Conservation (phyloP, 2,329 filamentous ascomycete species). For the Cercospora nicotianae region DNA sequence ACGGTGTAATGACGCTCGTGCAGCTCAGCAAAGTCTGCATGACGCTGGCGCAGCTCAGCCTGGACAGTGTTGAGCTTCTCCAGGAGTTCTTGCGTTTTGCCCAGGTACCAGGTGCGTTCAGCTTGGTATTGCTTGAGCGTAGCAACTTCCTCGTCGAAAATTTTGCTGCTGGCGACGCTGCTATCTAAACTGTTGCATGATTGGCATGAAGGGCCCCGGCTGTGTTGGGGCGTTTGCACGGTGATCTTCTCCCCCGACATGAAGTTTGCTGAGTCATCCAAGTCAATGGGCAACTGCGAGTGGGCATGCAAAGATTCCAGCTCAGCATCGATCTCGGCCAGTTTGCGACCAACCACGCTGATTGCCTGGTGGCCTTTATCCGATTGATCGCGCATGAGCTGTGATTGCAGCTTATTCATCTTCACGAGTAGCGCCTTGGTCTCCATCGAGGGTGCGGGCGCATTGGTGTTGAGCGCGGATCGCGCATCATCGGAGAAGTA, state of each 20-base stretch:
- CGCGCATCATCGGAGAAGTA: slow-evolving; percentile 43
- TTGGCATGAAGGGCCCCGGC: slow-evolving; percentile 17
- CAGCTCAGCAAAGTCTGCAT: slow-evolving; percentile 37
- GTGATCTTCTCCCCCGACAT: slow-evolving; percentile 25
- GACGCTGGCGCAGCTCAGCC: slow-evolving; percentile 36
- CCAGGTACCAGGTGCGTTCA: slow-evolving; percentile 31
- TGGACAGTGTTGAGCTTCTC: slow-evolving; percentile 34
- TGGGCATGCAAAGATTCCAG: slow-evolving; percentile 35
- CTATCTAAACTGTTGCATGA: slow-evolving; percentile 11
- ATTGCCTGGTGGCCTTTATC: slow-evolving; percentile 26
- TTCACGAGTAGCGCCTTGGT: slow-evolving; percentile 41
- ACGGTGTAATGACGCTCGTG: slow-evolving; percentile 35
- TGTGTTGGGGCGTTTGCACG: slow-evolving; percentile 17
- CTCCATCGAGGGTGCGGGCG: slow-evolving; percentile 30
- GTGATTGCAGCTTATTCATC: slow-evolving; percentile 40
- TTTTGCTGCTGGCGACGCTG: slow-evolving; percentile 15
- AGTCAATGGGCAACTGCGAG: slow-evolving; percentile 23
- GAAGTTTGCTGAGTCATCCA: slow-evolving; percentile 39
- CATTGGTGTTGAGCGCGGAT: slow-evolving; percentile 28
- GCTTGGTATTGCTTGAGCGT: slow-evolving; percentile 29
- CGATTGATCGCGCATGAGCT: slow-evolving; percentile 37
- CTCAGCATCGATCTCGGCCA: slow-evolving; percentile 38
- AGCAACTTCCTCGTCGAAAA: slow-evolving; percentile 16
- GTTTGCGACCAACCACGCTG: slow-evolving; percentile 31
- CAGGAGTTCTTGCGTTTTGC: slow-evolving; percentile 36